Evolutionary conservation across 331 rosid genomes (phyloP).

Genomic region (Telfairia occidentalis): DNA sequence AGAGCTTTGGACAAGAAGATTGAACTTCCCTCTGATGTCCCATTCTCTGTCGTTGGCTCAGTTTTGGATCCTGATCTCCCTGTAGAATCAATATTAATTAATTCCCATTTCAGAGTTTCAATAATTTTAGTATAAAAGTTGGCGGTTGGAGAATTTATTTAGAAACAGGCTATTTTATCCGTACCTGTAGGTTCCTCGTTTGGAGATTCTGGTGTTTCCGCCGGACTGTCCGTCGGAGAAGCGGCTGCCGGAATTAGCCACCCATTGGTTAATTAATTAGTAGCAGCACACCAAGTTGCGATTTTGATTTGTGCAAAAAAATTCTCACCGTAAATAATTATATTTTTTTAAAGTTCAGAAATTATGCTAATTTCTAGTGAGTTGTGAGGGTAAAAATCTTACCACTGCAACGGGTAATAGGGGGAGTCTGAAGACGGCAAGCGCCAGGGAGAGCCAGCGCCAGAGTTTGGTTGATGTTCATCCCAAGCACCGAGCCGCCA

Average conservation of each 20-base stretch:
- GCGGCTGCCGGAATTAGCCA: slow-evolving; percentile 22
- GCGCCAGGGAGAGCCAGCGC: slow-evolving; percentile 56
- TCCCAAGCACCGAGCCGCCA: slow-evolving; percentile 37
- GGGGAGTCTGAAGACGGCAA: slow-evolving; percentile 61
- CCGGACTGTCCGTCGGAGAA: slow-evolving; percentile 47
- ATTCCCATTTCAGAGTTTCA: neutral
- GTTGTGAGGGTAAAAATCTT: neutral
- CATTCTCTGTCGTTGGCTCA: slow-evolving; percentile 33
- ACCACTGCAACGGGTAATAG: slow-evolving; percentile 43
- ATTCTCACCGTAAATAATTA: too few species aligned
- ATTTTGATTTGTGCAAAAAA: too few species aligned
- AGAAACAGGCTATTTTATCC: neutral
- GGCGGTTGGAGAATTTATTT: neutral
- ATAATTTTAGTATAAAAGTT: neutral
- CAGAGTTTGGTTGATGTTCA: slow-evolving; percentile 52
- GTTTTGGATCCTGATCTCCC: slow-evolving; percentile 40
- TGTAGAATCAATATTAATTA: slow-evolving; percentile 23
- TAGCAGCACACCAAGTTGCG: too few species aligned
- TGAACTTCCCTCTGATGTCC: slow-evolving; percentile 42
- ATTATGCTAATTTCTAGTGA: too few species aligned
- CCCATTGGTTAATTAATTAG: neutral
- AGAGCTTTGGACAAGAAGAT: slow-evolving; percentile 33
- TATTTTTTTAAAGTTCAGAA: too few species aligned
- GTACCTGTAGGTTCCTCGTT: slow-evolving; percentile 40
- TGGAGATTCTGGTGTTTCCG: slow-evolving; percentile 47